These are phyloP conservation scores for Populus hybrid DNA, from an alignment of 441 rosid genomes.

Conservation along the genomic window DNA sequence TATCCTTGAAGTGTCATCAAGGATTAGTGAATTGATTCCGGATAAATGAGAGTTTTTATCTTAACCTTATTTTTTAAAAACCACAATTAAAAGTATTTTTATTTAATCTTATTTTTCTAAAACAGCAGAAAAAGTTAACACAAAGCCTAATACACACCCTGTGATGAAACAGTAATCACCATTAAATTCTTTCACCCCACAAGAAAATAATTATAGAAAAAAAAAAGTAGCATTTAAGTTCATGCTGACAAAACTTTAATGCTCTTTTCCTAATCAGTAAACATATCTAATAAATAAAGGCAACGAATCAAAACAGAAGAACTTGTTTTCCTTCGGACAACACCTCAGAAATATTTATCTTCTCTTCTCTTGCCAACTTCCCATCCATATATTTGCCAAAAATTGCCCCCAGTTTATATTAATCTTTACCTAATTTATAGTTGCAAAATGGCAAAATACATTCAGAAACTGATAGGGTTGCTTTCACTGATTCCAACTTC, in stretches of 20 bases:
- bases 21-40: no score
- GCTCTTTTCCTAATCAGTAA: conserved; percentile 14
- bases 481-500: neutral
- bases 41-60: no score
- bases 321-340: neutral
- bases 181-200: neutral
- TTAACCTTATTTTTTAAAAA: no score
- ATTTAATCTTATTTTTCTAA: no score
- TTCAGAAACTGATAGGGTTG: neutral
- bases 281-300: conserved; percentile 4
- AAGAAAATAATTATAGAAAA: neutral
- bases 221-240: conserved; percentile 20
- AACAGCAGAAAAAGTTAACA: no score
- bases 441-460: neutral
- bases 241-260: conserved; percentile 17
- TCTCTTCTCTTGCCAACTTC: neutral
- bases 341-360: neutral
- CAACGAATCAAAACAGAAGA: conserved; percentile 1
- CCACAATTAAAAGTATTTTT: no score
- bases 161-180: neutral
- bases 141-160: no score
- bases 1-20: no score
- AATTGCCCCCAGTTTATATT: neutral
- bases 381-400: neutral
- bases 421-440: neutral